phyloP scores from a whole-genome alignment of 2,329 filamentous ascomycete genomes.

The Botrytis paeoniae region DNA sequence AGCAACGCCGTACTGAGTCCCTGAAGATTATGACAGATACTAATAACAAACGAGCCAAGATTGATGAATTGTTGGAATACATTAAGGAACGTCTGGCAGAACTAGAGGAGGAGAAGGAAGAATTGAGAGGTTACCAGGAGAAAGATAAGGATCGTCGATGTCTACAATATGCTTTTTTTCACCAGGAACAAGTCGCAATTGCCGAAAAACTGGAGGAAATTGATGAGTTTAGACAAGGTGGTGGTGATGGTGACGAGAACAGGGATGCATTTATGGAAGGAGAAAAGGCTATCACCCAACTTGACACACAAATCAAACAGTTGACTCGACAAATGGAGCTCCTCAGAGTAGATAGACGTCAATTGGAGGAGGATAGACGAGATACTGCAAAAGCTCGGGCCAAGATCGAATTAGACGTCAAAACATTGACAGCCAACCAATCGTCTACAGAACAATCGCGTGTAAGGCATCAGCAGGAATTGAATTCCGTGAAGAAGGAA shows the following conservation, averaged over 20 bases:
- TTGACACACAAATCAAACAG: conserved; percentile 77
- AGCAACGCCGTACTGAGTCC: conserved; percentile 84
- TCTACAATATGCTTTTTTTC: conserved; percentile 91
- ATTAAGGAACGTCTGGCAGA: conserved; percentile 88
- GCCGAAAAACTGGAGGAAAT: conserved; percentile 75
- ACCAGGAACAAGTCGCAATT: conserved; percentile 80
- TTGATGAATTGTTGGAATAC: conserved; percentile 86
- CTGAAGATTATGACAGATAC: conserved; percentile 97
- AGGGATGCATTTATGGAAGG: conserved; percentile 72
- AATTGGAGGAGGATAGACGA: conserved; percentile 85
- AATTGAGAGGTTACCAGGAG: conserved; percentile 88
- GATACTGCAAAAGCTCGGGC: conserved; percentile 77
- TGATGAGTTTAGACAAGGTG: conserved; percentile 75
- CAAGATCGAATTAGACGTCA: conserved; percentile 81
- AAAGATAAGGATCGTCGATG: conserved; percentile 90
- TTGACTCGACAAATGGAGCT: conserved; percentile 81
- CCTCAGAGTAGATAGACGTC: conserved; percentile 76
- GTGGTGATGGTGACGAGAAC: conserved; percentile 80
- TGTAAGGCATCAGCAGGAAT: conserved; percentile 65
- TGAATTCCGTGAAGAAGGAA: conserved; percentile 68
- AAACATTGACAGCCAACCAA: conserved; percentile 78
- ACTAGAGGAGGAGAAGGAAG: conserved; percentile 95
- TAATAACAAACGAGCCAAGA: conserved; percentile 89
- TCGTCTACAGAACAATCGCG: conserved; percentile 72
- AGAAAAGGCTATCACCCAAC: conserved; percentile 72